These are phyloP conservation scores for Golubevia pallescens DNA, from an alignment of 1,284 basidiomycete species.

Conservation along the genomic window DNA sequence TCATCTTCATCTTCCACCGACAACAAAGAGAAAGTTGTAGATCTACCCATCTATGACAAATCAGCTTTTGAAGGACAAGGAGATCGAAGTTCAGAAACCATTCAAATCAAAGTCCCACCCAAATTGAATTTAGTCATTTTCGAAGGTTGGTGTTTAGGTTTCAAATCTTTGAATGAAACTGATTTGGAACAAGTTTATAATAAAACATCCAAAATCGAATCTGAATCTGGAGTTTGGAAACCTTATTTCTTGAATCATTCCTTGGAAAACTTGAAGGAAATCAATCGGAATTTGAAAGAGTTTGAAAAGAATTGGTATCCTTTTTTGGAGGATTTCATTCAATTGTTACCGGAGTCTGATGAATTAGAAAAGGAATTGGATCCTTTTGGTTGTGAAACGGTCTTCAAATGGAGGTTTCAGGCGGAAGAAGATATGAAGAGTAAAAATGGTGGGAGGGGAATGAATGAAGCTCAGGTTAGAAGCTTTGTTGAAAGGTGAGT, in stretches of 20 bases:
- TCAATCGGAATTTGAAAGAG: slow-evolving; percentile 71
- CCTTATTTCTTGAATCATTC: slow-evolving; percentile 43
- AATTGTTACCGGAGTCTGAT: slow-evolving; percentile 63
- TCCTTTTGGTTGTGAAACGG: slow-evolving; percentile 16
- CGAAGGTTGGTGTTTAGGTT: slow-evolving; percentile 71
- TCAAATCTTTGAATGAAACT: slow-evolving; percentile 42
- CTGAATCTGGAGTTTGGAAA: not conserved
- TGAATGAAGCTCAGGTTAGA: slow-evolving; percentile 78
- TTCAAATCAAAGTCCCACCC: slow-evolving; percentile 67
- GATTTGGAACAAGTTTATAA: slow-evolving; percentile 65
- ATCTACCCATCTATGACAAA: slow-evolving; percentile 86
- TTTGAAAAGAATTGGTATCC: slow-evolving; percentile 75
- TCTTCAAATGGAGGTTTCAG: slow-evolving; percentile 75
- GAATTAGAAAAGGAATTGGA: slow-evolving; percentile 11
- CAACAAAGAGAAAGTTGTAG: slow-evolving; percentile 64
- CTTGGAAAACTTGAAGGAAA: slow-evolving; percentile 69
- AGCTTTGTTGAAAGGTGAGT: not conserved
- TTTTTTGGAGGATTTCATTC: slow-evolving; percentile 74
- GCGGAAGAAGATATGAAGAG: slow-evolving; percentile 87
- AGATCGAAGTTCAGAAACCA: slow-evolving; percentile 72
- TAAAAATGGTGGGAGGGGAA: slow-evolving; percentile 79
- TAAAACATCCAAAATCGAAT: not conserved
- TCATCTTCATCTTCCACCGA: not conserved
- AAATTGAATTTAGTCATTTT: slow-evolving; percentile 80
- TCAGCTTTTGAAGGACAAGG: slow-evolving; percentile 78